Base-by-base conservation (phyloP, 352 stramenopile genomes). In the Pythium coloratum region DNA sequence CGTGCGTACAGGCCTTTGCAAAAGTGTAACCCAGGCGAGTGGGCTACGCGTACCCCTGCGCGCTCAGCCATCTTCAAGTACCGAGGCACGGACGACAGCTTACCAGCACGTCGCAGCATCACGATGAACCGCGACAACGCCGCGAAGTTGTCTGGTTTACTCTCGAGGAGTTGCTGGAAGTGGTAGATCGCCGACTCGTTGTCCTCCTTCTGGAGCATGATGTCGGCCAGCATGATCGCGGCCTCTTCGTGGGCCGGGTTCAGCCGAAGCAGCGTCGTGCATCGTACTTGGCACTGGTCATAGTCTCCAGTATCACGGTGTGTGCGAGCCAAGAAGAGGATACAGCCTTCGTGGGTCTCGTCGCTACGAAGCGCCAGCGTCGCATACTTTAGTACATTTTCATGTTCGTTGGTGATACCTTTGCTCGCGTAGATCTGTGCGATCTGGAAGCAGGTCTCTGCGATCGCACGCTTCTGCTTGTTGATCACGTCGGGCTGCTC, bases 1-100 rank as follows among this genome's bases (percentile, higher is more conserved):
- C 90, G 83, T 3, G 86, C 73, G 64, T 94, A 96, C 1, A 98
- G 69, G 0, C 95, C 95, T 34, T 94, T 93, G 79, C 94, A 98
- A 64, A 91, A 98, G 51, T 94, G 78, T 46, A 97, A 73, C 0
- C 94, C 95, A 0, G 93, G 72, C 18, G 95, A 89, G 62, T 94
- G 83, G 0, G 84, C 83, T 0, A 89, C 81, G 26, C 88, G 78
- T 1, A 90, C 78, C 6, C 91, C 84, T 1, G 72, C 49, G 3
- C 71, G 77, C 68, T 97, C 90, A 6, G 92, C 94, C n/a, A 94
- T 69, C 49, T 91, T 82, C 13, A 98, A 60, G 66, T 94, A 96
- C 16, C 78, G 73, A 30, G 78, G 63, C 0, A 89, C 88, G n/a
- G 76, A 77, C 0, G 46, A 71, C 12, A 98, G 78, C 63, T 95